Base-by-base conservation (phyloP, 2,329 filamentous ascomycete genomes). In the Pseudogymnoascus destructans region DNA sequence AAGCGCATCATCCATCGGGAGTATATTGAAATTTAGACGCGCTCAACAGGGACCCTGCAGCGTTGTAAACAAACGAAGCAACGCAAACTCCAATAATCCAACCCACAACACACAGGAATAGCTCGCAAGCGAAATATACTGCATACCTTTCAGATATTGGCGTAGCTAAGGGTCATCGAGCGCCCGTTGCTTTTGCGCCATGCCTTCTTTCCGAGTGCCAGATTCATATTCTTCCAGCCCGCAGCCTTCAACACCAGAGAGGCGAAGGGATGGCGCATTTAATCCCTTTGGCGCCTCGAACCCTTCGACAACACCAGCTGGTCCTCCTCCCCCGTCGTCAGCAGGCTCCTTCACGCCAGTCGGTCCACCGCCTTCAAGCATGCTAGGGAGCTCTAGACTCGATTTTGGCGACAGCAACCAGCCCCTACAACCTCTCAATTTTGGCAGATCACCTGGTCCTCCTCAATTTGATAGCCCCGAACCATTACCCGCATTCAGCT, bases 261-360 rank as follows among this genome's bases (percentile, higher is more conserved):
- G 64, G 23, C 63, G 61, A 52, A 64, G 66, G 64, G 63, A 62
- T 58, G 62, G 61, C 25, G 63, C 64, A 46, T 54, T 54, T 23
- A 65, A 64, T 59, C 62, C 59, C 38, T 70, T 69, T 59, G 66
- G 63, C 27, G 61, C 60, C 38, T 64, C 66, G 38, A 69, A 70
- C 38, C 72, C 76, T 46, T 81, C 80, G 5, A 81, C 78, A 17
- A 82, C 80, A 13, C 80, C 80, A 57, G 77, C 77, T 52, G 79
- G 78, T 38, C 74, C 73, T 59, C 79, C 73, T 59, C 79, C 79
- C 1, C 79, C 78, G 23, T 77, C 77, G 30, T 73, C 72, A 60
- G 70, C 72, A 23, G 68, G 69, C 61, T 81, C 79, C n/a, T 80
- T 79, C 58, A 81, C 79, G 19, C 79, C 79, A 30, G 73, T 74